Evolutionary conservation across 169 alveolate species (phyloP).

Genomic region (Plasmodium ovale): DNA sequence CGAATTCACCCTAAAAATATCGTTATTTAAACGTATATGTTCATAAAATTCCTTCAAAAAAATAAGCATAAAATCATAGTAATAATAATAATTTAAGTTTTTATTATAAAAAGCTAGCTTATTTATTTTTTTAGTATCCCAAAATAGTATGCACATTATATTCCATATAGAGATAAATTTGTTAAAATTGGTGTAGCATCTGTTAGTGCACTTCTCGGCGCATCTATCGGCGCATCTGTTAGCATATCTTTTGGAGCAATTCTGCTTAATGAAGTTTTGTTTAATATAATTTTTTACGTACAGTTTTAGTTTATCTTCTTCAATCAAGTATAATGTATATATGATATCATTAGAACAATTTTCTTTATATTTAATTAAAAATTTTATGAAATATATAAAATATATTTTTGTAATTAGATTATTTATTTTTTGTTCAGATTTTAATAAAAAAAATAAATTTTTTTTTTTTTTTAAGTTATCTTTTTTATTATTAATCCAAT

Average conservation of each 20-base stretch:
- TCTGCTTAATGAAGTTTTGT: no score
- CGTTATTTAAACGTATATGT: constrained; percentile 20
- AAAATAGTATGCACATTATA: constrained; percentile 53
- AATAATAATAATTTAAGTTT: constrained; percentile 32
- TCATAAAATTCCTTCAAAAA: constrained; percentile 43
- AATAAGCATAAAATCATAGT: constrained; percentile 65
- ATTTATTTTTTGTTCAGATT: constrained; percentile 31
- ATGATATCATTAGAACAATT: constrained; percentile 65
- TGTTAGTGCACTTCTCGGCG: constrained; percentile 17
- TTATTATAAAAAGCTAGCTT: constrained; percentile 26
- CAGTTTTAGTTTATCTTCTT: constrained; percentile 17
- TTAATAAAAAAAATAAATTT: constrained; percentile 36
- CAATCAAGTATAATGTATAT: constrained; percentile 37
- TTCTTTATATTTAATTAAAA: constrained; percentile 50
- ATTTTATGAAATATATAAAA: constrained; percentile 33
- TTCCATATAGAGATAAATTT: constrained; percentile 68
- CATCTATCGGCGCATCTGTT: no score
- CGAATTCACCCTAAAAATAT: constrained; percentile 1
- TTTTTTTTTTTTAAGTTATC: constrained; percentile 42
- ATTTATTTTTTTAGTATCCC: constrained; percentile 58
- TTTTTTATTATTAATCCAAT: constrained; percentile 58
- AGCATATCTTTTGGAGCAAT: no score
- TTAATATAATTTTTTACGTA: constrained; percentile 26
- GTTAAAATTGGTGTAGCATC: constrained; percentile 33
- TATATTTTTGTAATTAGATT: constrained; percentile 16